Base-by-base conservation (phyloP, 495 filamentous ascomycete genomes). In the Evansstolkia leycettana region DNA sequence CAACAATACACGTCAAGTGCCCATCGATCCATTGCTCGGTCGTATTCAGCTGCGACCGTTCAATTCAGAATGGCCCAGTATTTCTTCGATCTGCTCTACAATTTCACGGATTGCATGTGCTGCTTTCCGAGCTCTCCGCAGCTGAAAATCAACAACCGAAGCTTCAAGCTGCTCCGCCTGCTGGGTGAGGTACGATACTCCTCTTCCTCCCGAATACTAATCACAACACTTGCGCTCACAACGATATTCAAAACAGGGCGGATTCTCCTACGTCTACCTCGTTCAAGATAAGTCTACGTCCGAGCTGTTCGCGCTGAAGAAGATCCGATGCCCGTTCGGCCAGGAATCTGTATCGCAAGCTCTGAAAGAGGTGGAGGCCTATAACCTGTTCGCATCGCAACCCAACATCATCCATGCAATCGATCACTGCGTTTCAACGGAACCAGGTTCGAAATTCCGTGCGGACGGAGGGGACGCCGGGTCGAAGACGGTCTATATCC, bases 241-340 rank as follows among this genome's bases (percentile, higher is more conserved):
- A 34, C 24, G 11, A 18, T 14, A 40, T 24, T 27, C n/a, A 9
- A 27, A 32, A 34, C 51, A 89, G 76, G 89, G 89, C 56, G 89
- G 90, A 40, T 98, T 96, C 69, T 90, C 83, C 45, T 96, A 96
- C 55, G 90, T 98, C 40, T 98, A 98, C 61, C 82, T 98, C 36
- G 90, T 98, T 19, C 83, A 95, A 72, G 85, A 92, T 51, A 88
- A 80, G 28, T 64, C 70, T 19, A 80, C 72, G 33, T 78, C 81
- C 15, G 73, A 84, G 40, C 72, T 95, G 27, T 93, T 88, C 62
- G 90, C 90, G 5, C 74, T 98, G 20, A 98, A 98, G 62, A 96
- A 96, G 65, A 98, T 98, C 52, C 78, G 89, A 46, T 98, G 85
- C 64, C 90, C 90, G 10, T 95, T 98, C 52, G 90, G 90, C 43